Base-by-base conservation (phyloP, 768 basidiomycete species). In the Pulveroboletus frians region DNA sequence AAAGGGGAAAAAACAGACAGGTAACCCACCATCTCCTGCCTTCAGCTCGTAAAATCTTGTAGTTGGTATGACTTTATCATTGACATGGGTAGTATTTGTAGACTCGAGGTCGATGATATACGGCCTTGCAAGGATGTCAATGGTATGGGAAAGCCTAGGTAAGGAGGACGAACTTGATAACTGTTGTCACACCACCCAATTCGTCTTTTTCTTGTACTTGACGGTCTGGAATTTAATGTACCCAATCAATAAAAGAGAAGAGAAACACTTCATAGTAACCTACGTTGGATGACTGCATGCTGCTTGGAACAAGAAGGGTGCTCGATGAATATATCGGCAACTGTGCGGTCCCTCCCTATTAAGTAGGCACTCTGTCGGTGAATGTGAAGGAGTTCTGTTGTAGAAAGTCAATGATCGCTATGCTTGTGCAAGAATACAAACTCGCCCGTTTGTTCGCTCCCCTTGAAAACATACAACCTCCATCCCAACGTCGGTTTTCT, bases 291-390 rank as follows among this genome's bases (percentile, higher is more conserved):
- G 3, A 85, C 96, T 14, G 96, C 93, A 63, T 99, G 96, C 64
- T 99, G 96, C 64, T 99, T 99, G 1, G 96, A 98, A 56, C 92
- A 92, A 6, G 95, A 98, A 3, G 95, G 95, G 63, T 99, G 96
- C 51, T 96, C 92, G 36, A 97, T 72, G 14, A 87, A 77, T 54
- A 99, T 92, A 57, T 89, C 87, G 55, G 85, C 78, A 26, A 96
- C 92, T 18, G 87, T 73, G 23, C 81, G 81, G 61, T 99, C 96
- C 58, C 96, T 75, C 2, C 96, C 96, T 49, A 96, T 76, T 7
- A 98, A 79, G 65, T 98, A 99, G 52, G 90, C 91, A 53, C 92
- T 96, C 69, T 98, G 96, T 38, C 86, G 76, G 58, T 94, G 83
- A 29, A 99, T 91, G 62, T 97, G 93, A 49, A 97, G 76, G 53